Base-by-base conservation (phyloP, 129 eudicot species). In the Flaveria sonorensis region DNA sequence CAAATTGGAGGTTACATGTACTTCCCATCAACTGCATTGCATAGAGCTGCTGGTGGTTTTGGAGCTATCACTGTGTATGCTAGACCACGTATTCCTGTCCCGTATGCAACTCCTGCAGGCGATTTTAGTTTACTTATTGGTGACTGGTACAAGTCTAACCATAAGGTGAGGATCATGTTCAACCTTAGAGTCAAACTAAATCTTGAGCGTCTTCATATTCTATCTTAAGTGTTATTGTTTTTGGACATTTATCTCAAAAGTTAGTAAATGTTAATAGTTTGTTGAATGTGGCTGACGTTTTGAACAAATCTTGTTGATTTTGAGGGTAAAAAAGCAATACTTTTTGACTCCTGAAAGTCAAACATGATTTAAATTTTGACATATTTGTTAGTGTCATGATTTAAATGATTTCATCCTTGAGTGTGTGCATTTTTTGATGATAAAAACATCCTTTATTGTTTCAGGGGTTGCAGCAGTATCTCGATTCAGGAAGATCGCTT, bases 1-100 rank as follows among this genome's bases (percentile, higher is more conserved):
- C 98, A 94, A 83, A 94, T 94, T 68, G 98, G 98, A 24, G 85
- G 96, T 68, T 91, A 87, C 87, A 85, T 93, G n/a, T 94, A 94
- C 79, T 94, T 94, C 75, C 98, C 98, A 11, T 91, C 97, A 46
- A 94, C 96, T 39, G 82, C 60, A 46, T 86, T 94, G 97, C 98
- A 94, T 77, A 88, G 86, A 86, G 91, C 98, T 24, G 90, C 89
- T 51, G 98, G 98, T 80, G 98, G 98, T 6, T 94, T 89, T 78
- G 98, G 98, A 71, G 89, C 96, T 7, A 89, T 94, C 28, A 91
- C 87, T 74, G 87, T 94, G 50, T 89, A 92, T 39, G 87, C 96
- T 19, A 86, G 99, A 81, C 89, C 97, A 43, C 83, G 91, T 15
- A 94, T 94, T 53, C 86, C 99, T 1, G 91, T 91, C 48, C 99